phyloP scores from a whole-genome alignment of 768 basidiomycete genomes.

The Boletus coccyginus region DNA sequence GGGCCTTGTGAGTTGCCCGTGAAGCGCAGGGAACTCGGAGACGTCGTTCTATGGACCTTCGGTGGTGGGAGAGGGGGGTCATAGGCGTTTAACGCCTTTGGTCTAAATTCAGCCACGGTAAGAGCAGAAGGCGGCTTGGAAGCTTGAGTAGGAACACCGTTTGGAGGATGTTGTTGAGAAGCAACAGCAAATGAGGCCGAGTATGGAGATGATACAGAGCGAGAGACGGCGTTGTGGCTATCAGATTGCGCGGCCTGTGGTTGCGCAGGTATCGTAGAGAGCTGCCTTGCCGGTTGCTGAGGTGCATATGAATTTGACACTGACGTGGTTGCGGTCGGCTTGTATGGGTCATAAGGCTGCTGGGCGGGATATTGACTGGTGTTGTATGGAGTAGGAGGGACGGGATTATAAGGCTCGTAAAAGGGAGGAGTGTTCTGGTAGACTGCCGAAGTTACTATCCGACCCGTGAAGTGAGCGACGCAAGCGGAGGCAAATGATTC shows the following conservation, averaged over 20 bases:
- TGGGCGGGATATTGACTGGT: slow-evolving; percentile 16
- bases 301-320: slow-evolving; percentile 23
- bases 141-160: slow-evolving; percentile 25
- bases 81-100: slow-evolving; percentile 68
- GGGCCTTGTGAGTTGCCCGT: slow-evolving; percentile 13
- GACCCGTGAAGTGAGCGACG: slow-evolving; percentile 4
- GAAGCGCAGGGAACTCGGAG: slow-evolving; percentile 26
- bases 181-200: slow-evolving; percentile 12
- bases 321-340: slow-evolving; percentile 20
- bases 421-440: slow-evolving; percentile 13
- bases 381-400: slow-evolving; percentile 12
- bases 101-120: slow-evolving; percentile 50
- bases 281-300: slow-evolving; percentile 12
- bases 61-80: slow-evolving; percentile 69
- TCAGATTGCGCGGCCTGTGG: slow-evolving; percentile 33
- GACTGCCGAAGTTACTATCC: slow-evolving; percentile 11
- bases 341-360: slow-evolving; percentile 37
- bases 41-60: slow-evolving; percentile 31
- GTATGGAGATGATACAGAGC: slow-evolving; percentile 28
- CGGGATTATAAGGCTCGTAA: slow-evolving; percentile 27
- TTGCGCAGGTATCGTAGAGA: slow-evolving; percentile 14
- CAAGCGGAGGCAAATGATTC: background rate
- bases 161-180: slow-evolving; percentile 17
- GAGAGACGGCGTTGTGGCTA: slow-evolving; percentile 22
- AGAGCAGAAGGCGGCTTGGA: slow-evolving; percentile 35